These are phyloP conservation scores for Rubroboletus satanas DNA, from an alignment of 768 basidiomycete genomes.

Conservation along the genomic window DNA sequence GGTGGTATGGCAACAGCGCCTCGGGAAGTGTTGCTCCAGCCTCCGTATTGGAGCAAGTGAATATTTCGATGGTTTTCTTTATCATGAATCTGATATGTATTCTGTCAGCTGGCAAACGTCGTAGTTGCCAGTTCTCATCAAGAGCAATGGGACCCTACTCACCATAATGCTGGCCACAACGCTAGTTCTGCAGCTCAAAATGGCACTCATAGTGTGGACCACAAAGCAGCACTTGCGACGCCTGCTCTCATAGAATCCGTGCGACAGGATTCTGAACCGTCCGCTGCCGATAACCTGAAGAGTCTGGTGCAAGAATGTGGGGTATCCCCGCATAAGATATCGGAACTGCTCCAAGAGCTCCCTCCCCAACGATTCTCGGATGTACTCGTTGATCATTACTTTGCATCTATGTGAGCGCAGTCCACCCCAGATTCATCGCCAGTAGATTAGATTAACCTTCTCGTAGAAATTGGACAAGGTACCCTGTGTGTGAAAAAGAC, in stretches of 20 bases:
- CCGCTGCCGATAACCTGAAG: conserved; percentile 79
- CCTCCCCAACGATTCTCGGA: conserved; percentile 75
- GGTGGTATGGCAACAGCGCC: conserved; percentile 82
- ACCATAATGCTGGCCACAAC: conserved; percentile 12
- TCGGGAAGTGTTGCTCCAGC: conserved; percentile 80
- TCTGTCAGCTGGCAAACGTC: conserved; percentile 48
- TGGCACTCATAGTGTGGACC: conserved; percentile 24
- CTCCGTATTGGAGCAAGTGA: conserved; percentile 76
- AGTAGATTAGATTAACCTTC: background rate
- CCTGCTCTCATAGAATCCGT: conserved; percentile 41
- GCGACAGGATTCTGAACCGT: conserved; percentile 39
- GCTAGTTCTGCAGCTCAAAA: conserved; percentile 16
- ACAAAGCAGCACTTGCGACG: conserved; percentile 25
- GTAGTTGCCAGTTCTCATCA: conserved; percentile 41
- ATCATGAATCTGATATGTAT: conserved; percentile 20
- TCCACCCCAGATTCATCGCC: background rate
- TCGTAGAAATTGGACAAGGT: conserved; percentile 85
- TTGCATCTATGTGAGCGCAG: conserved; percentile 57
- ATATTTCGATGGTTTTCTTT: conserved; percentile 21
- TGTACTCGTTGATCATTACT: conserved; percentile 80
- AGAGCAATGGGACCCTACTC: conserved; percentile 26
- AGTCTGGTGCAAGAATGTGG: conserved; percentile 90
- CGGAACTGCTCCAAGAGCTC: conserved; percentile 84
- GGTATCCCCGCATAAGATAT: conserved; percentile 84
- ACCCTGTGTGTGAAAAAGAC: conserved; percentile 82